Base-by-base conservation (phyloP, 129 eudicot species). In the Logfia minima region DNA sequence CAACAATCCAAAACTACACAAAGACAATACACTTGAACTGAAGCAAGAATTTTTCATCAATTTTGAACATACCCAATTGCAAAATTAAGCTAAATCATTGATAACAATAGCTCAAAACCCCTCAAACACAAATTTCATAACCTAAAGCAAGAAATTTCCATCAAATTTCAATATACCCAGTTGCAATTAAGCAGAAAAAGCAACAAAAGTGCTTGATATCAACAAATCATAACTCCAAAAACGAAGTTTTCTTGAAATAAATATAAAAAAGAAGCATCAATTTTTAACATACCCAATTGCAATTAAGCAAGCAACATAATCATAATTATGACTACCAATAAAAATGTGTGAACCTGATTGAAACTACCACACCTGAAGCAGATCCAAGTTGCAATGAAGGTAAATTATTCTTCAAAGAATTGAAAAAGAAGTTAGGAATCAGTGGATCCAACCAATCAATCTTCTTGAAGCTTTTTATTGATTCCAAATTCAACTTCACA, bases 351-450 rank as follows among this genome's bases (percentile, higher is more conserved):
- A 68, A 75, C 84, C 84, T 75, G 76, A 75, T 22, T 59, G 18
- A 75, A 74, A 64, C 41, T 24, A 59, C 4, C 84, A 66, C 53
- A 74, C 21, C 18, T n/a, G 53, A 59, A 75, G 71, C 76, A 81
- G 84, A 81, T 81, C 80, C 80, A 80, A 75, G 34, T 67, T 74
- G 84, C 66, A 80, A 60, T 48, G 68, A 75, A 39, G 52, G 41
- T 63, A 59, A 56, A 74, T 28, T 68, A 75, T 11, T 68, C 43
- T 19, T 68, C 31, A 58, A 23, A 1, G 52, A 75, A 45, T 64
- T 52, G 23, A 31, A 56, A 8, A 26, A 43, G 24, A 24, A 63
- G 72, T 63, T 43, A 34, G 58, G 78, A 73, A 66, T 71, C 59
- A 28, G 11, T 53, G 74, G 79, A 80, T 72, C 79, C 73, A 74